Base-by-base conservation (phyloP, 352 stramenopile species). In the Phytophthora sp. region DNA sequence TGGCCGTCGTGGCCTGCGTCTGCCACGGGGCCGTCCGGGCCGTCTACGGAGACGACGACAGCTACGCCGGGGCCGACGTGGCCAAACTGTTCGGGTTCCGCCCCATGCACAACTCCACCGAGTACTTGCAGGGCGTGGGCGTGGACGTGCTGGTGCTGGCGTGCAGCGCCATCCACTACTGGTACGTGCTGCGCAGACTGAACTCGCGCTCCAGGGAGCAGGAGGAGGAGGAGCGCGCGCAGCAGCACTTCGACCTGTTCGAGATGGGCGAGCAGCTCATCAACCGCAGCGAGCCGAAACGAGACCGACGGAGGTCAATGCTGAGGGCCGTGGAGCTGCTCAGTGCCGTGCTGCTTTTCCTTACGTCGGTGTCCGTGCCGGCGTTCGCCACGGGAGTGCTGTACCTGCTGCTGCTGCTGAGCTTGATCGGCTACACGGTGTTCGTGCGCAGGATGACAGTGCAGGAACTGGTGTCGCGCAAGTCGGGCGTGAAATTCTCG, bases 341-440 rank as follows among this genome's bases (percentile, higher is more conserved):
- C 5, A 79, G 61, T 42, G 69, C 69, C 5, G 27, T 84, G 7
- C 39, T 93, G 30, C 72, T 95, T 3, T 81, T 94, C 38, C 48
- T 88, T 34, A 87, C 83, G 10, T 70, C 81, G 0, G 73, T 92
- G 24, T 69, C 79, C 8, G 71, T 92, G 3, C 84, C 84, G 3
- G 78, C 82, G 1, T 75, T 82, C 15, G 81, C 76, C 0, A 79
- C 84, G 0, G 81, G 66, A 1, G 32, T 83, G 11, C 79, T 89
- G 34, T 96, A 91, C 37, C 5, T 92, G 7, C 50, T 90, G 11
- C 26, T 92, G 18, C 24, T 94, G 5, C 44, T 69, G 12, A 64
- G 83, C 2, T 69, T 96, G 20, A 51, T 89, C n/a, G 66, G 69
- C 23, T 94, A 86, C 75, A 93, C 85, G 11, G 76, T 90, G 27